phyloP scores from a whole-genome alignment of 495 filamentous ascomycete species.

The Xylaria palmicola region DNA sequence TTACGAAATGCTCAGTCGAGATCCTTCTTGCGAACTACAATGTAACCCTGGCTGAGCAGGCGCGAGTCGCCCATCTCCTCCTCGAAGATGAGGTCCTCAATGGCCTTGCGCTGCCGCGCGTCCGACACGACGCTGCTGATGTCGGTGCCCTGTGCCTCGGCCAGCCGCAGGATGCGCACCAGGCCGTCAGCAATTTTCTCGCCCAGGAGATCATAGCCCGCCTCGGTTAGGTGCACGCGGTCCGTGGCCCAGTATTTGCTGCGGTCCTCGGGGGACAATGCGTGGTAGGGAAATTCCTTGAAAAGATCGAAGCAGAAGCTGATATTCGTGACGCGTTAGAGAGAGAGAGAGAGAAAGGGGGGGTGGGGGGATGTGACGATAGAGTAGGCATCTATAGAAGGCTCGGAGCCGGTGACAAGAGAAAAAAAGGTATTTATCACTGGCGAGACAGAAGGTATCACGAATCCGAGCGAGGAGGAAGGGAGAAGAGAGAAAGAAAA shows the following conservation, averaged over 20 bases:
- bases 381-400: not conserved
- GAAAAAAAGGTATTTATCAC: not conserved
- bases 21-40: conserved; percentile 45
- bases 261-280: conserved; percentile 42
- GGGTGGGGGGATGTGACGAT: not conserved
- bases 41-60: conserved; percentile 43
- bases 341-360: not conserved
- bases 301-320: conserved; percentile 57
- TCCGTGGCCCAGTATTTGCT: conserved; percentile 56
- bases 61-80: conserved; percentile 43
- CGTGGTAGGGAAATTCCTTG: conserved; percentile 50
- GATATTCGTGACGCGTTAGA: not conserved
- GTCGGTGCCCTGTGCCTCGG: conserved; percentile 31
- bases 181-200: conserved; percentile 49
- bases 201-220: conserved; percentile 61
- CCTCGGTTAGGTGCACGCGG: conserved; percentile 58
- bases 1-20: conserved; percentile 44
- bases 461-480: not conserved
- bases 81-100: conserved; percentile 39
- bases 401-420: not conserved
- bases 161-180: conserved; percentile 39
- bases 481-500: too few species aligned
- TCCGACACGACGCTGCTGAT: conserved; percentile 25
- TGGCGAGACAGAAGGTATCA: not conserved
- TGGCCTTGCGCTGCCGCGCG: conserved; percentile 29